A percentile compares a stretch with the other conserved stretches of the same genome.
Evolutionary conservation across 176 grass and related monocot species (phyloP).

Genomic region (Raddia distichophylla): DNA sequence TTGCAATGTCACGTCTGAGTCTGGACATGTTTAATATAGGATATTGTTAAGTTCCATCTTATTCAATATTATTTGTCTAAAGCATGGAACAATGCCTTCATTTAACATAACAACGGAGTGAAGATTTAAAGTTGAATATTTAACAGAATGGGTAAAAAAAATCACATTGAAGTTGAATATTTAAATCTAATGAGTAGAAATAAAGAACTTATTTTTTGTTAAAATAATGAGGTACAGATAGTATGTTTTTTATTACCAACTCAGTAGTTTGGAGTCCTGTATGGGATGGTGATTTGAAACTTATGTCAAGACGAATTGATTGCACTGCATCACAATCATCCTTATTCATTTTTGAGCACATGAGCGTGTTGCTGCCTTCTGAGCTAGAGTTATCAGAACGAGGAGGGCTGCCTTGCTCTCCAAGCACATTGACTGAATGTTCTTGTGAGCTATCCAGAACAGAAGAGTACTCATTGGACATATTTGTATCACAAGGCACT

Average conservation of each 20-base stretch:
- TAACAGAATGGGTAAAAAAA: constrained; percentile 32
- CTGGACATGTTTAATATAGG: not conserved
- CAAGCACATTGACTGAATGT: constrained; percentile 50
- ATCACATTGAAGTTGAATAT: constrained; percentile 19
- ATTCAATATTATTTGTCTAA: not conserved
- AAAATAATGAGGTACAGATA: constrained; percentile 31
- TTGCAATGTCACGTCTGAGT: not conserved
- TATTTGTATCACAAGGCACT: constrained; percentile 78
- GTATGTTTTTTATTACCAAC: constrained; percentile 64
- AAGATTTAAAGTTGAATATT: constrained; percentile 11
- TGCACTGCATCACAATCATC: constrained; percentile 60
- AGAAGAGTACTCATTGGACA: constrained; percentile 72
- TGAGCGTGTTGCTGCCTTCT: constrained; percentile 51
- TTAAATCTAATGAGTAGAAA: not conserved
- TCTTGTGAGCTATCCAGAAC: constrained; percentile 71
- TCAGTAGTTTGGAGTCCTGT: constrained; percentile 92
- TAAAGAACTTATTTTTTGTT: constrained; percentile 8
- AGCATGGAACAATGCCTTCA: constrained; percentile 12
- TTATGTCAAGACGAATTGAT: constrained; percentile 97
- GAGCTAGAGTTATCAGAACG: constrained; percentile 62
- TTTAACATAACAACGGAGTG: constrained; percentile 6
- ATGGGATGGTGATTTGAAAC: constrained; percentile 94
- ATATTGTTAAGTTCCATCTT: constrained; percentile 23
- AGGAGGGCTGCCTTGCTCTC: constrained; percentile 57
- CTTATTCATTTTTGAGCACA: constrained; percentile 59